Evolutionary conservation across 441 rosid genomes (phyloP).

Genomic region (Macaranga tanarius): DNA sequence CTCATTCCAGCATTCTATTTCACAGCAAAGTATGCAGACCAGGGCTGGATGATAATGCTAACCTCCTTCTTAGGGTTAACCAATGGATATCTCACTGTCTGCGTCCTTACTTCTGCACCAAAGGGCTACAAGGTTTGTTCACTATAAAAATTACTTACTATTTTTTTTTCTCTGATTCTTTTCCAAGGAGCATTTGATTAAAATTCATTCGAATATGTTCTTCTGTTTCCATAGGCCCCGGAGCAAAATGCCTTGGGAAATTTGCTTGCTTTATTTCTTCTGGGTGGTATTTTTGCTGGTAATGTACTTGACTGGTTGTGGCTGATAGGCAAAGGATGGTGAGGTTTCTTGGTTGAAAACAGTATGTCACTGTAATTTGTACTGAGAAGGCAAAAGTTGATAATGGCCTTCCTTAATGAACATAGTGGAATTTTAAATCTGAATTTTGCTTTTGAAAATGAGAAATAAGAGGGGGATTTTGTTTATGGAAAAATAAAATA

Average conservation of each 20-base stretch:
- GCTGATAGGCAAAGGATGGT: slow-evolving; percentile 27
- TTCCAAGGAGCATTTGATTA: slow-evolving; percentile 22
- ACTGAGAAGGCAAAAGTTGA: too few relatives aligned
- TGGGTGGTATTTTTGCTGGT: slow-evolving; percentile 27
- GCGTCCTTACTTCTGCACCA: slow-evolving; percentile 59
- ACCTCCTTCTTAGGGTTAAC: slow-evolving; percentile 58
- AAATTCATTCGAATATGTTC: slow-evolving; percentile 33
- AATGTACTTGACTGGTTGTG: slow-evolving; percentile 18
- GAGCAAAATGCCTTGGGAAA: slow-evolving; percentile 85
- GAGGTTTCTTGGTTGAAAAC: not conserved
- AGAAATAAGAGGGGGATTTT: too few relatives aligned
- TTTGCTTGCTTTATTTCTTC: slow-evolving; percentile 55
- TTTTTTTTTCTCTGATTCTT: too few relatives aligned
- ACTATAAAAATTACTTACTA: too few relatives aligned
- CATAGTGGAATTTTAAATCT: too few relatives aligned
- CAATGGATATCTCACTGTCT: slow-evolving; percentile 66
- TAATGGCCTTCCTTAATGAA: too few relatives aligned
- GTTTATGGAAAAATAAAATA: too few relatives aligned
- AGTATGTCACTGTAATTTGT: too few relatives aligned
- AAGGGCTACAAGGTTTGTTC: slow-evolving; percentile 57
- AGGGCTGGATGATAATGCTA: slow-evolving; percentile 75
- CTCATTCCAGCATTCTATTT: slow-evolving; percentile 65
- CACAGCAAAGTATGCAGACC: slow-evolving; percentile 61
- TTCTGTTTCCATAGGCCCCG: slow-evolving; percentile 55
- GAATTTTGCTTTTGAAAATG: too few relatives aligned